Percentiles rank a stretch among this genome's conserved stretches.
Conservation (phyloP, 2,329 filamentous ascomycete species). For the Aureobasidium sp. region DNA sequence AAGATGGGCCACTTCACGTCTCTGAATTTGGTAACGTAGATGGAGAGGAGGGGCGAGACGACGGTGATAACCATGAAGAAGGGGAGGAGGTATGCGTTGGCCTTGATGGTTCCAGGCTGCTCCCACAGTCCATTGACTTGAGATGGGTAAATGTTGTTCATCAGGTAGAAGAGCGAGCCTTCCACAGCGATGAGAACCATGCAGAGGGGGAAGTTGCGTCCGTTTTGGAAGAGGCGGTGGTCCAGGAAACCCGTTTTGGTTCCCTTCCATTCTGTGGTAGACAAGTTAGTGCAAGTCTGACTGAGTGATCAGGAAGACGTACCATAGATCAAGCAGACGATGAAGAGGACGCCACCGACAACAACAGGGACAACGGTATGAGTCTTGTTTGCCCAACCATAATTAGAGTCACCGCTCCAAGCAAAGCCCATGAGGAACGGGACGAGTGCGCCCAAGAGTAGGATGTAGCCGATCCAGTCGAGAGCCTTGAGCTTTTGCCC, state of each 20-base stretch:
- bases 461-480: slow-evolving; percentile 8
- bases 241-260: slow-evolving; percentile 11
- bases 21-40: slow-evolving; percentile 8
- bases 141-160: slow-evolving; percentile 10
- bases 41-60: background rate
- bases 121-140: slow-evolving; percentile 10
- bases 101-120: slow-evolving; percentile 8
- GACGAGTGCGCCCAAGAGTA: slow-evolving; percentile 2
- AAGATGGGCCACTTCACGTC: slow-evolving; percentile 12
- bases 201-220: slow-evolving; percentile 10
- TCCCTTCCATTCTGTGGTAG: slow-evolving; percentile 4
- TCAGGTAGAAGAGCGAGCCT: slow-evolving; percentile 5
- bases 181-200: slow-evolving; percentile 9
- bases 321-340: slow-evolving; percentile 7
- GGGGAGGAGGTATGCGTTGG: background rate
- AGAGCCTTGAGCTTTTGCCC: slow-evolving; percentile 6
- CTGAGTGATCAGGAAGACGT: background rate
- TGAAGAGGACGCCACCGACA: slow-evolving; percentile 7
- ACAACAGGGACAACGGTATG: slow-evolving; percentile 10
- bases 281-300: background rate
- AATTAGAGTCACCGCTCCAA: slow-evolving; percentile 6
- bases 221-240: slow-evolving; percentile 12
- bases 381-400: slow-evolving; percentile 5
- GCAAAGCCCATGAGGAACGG: slow-evolving; percentile 12
- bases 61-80: slow-evolving; percentile 15